Evolutionary conservation across 345 rosid species (phyloP).

Genomic region (Noccaea caerulescens): DNA sequence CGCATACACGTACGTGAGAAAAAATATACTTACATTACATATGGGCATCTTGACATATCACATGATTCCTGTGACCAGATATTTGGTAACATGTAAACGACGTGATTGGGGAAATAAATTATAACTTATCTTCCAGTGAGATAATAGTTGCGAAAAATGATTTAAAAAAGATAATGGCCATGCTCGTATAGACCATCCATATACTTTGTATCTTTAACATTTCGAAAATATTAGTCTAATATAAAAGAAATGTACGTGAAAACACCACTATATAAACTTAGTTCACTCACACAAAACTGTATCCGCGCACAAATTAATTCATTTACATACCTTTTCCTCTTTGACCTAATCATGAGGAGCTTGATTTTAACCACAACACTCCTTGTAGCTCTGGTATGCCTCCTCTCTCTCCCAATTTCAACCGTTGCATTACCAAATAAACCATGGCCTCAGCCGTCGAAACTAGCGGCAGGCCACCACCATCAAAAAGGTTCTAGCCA

Average conservation of each 20-base stretch:
- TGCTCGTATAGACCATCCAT: not conserved
- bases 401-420: not conserved
- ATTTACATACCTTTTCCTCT: not conserved
- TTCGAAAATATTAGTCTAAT: too few species aligned
- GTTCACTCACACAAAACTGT: too few species aligned
- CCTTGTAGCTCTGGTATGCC: not conserved
- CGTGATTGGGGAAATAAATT: too few species aligned
- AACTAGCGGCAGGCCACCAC: not conserved
- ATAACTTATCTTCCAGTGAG: too few species aligned
- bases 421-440: not conserved
- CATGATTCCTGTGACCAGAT: too few species aligned
- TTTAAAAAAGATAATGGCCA: not conserved
- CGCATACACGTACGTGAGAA: too few species aligned
- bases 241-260: too few species aligned
- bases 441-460: not conserved
- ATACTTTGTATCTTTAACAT: not conserved
- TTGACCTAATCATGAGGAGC: not conserved
- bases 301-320: not conserved
- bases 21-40: too few species aligned
- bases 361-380: not conserved
- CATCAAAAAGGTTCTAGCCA: not conserved
- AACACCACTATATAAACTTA: not conserved
- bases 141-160: too few species aligned
- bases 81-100: too few species aligned
- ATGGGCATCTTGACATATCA: too few species aligned